phyloP scores from a whole-genome alignment of 164 flowering plant genomes.

The Dillenia turbinata region DNA sequence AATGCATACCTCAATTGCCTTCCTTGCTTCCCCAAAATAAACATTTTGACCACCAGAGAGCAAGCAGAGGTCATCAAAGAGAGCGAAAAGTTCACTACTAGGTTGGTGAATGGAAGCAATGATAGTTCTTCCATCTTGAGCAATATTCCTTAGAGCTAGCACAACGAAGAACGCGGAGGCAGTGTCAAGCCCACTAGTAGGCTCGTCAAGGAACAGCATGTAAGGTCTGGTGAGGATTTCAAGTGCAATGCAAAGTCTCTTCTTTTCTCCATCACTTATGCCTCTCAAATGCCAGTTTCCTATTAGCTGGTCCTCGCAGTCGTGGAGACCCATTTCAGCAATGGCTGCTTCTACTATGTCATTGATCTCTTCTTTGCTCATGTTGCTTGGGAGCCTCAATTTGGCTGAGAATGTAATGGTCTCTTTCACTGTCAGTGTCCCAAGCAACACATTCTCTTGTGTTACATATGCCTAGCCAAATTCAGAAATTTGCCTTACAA shows the following conservation, averaged over 20 bases:
- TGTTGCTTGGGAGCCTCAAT: slow-evolving; percentile 15
- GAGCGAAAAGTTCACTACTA: slow-evolving; percentile 19
- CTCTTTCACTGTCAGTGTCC: slow-evolving; percentile 22
- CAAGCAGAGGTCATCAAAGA: slow-evolving; percentile 24
- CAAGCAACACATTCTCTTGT: slow-evolving; percentile 24
- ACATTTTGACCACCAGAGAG: slow-evolving; percentile 23
- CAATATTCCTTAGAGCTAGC: slow-evolving; percentile 13
- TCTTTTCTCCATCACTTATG: slow-evolving; percentile 23
- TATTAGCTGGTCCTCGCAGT: slow-evolving; percentile 15
- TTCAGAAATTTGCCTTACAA: too few species aligned
- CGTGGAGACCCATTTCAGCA: slow-evolving; percentile 20
- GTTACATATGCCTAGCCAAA: slow-evolving; percentile 27
- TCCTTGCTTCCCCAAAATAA: slow-evolving; percentile 24
- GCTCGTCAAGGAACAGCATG: slow-evolving; percentile 22
- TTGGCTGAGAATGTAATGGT: slow-evolving; percentile 21
- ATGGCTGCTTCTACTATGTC: slow-evolving; percentile 13
- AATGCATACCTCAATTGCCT: slow-evolving; percentile 19
- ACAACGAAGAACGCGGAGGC: slow-evolving; percentile 21
- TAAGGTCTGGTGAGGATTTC: slow-evolving; percentile 18
- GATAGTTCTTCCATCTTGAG: slow-evolving; percentile 20
- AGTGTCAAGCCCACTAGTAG: slow-evolving; percentile 21
- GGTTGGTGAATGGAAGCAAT: slow-evolving; percentile 25
- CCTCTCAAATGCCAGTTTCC: slow-evolving; percentile 27
- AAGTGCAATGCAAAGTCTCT: slow-evolving; percentile 21
- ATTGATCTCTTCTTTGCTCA: slow-evolving; percentile 12